Conservation (phyloP, 305 asterid genomes). For the Plantago coronopus region DNA sequence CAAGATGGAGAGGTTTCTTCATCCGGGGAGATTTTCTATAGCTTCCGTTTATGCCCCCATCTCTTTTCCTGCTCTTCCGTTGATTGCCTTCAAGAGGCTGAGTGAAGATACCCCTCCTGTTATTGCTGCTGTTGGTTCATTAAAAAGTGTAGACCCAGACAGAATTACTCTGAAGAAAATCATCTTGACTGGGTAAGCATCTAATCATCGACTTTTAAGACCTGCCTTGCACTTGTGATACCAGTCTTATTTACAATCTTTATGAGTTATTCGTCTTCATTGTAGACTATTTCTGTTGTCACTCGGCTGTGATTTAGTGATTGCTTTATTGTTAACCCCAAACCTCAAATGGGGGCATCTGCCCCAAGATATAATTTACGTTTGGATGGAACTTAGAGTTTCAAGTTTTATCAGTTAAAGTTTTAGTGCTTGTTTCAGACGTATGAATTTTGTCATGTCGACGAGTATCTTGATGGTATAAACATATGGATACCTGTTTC, state of each 20-base stretch:
- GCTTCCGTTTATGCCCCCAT: slow-evolving; percentile 91
- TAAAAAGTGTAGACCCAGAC: slow-evolving; percentile 76
- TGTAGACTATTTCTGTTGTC: background rate
- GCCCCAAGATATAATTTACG: background rate
- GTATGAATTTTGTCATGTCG: no score
- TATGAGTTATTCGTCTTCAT: no score
- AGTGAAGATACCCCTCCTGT: slow-evolving; percentile 52
- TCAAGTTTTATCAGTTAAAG: no score
- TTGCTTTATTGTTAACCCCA: no score
- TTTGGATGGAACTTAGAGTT: background rate
- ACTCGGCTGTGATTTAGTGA: background rate
- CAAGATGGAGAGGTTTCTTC: slow-evolving; percentile 99
- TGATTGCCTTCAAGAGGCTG: slow-evolving; percentile 63
- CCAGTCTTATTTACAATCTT: no score
- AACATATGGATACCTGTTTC: background rate
- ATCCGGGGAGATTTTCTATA: slow-evolving; percentile 72
- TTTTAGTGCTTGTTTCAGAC: no score
- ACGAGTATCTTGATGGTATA: no score
- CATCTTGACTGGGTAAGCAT: slow-evolving; percentile 80
- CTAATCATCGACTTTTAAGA: background rate
- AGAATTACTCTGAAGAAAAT: slow-evolving; percentile 83
- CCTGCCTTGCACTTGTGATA: background rate
- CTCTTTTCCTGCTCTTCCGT: slow-evolving; percentile 70
- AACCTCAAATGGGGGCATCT: no score
- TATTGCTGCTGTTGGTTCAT: slow-evolving; percentile 81